Evolutionary conservation across 2,329 filamentous ascomycete species (phyloP), one percentile per base, ranked within the genome.

Genomic region (Fusarium devonianum): DNA sequence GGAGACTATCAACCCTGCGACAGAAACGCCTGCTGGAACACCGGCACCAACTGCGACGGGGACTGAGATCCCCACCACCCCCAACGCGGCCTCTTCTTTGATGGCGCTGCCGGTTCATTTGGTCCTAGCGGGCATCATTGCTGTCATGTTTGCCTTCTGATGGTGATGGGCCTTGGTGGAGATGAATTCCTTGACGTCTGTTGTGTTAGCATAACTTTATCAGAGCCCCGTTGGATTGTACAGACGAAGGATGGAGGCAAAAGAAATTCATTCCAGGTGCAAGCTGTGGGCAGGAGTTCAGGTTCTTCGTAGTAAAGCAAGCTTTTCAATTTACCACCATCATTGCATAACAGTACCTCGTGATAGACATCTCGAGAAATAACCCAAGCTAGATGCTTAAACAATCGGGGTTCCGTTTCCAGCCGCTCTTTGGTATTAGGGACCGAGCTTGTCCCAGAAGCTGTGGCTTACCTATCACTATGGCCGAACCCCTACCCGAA

Each of bases 51-150:
- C 39, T 29, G 56, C 55, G 10, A 59, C 36, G 30, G 56, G 42
- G 38, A 56, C 45, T 7, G 22, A 44, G 3, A 22, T n/a, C 8
- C 29, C 28, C 10, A 42, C 34, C 21, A 53, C 36, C 23, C 52
- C 56, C 22, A 60, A 60, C 23, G 55, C 33, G 12, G 56, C 45
- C 47, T 56, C 56, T 22, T 43, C 56, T n/a, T n/a, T n/a, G n/a
- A 25, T 53, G 17, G 30, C 38, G 8, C 32, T 44, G 12, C 38
- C 56, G 7, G 25, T 60, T 19, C 55, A 56, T 38, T 13, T 60
- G 43, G 56, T 38, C 11, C 23, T 59, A n/a, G 56, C 35, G 8
- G 42, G 50, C 18, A 41, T 59, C 30, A 32, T 58, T 13, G 56
- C 38, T 30, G 32, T 59, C 13, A 19, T 45, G 34, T 33, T 59